These are phyloP conservation scores for Naegleria fowleri DNA, from an alignment of 208 protist species.

Conservation along the genomic window DNA sequence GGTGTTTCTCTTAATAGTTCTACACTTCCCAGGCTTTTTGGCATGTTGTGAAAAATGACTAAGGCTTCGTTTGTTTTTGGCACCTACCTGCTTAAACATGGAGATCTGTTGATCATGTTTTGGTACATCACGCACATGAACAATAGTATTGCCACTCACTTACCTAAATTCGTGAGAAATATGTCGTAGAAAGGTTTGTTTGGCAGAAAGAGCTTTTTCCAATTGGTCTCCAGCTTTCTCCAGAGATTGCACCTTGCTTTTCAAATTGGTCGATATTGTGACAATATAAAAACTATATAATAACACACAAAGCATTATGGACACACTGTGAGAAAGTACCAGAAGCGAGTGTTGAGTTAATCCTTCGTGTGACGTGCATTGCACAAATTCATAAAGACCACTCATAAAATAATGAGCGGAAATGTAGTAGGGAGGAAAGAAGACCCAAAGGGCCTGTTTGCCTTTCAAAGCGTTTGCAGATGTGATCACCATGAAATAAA, in stretches of 20 bases:
- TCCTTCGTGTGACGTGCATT: too few relatives aligned
- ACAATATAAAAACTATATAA: background rate
- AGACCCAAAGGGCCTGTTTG: background rate
- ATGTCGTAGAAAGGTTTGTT: background rate
- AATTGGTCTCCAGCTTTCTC: background rate
- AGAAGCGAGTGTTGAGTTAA: background rate
- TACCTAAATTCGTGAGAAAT: background rate
- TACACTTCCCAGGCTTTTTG: background rate
- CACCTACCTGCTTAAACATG: background rate
- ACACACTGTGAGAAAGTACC: background rate
- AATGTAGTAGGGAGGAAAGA: background rate
- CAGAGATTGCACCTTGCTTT: background rate
- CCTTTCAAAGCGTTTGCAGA: background rate
- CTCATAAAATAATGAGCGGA: background rate
- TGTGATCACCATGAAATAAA: background rate
- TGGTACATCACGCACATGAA: too few relatives aligned
- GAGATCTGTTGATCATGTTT: background rate
- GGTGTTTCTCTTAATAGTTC: background rate
- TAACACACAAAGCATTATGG: background rate
- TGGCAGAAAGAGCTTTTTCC: background rate
- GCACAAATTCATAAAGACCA: too few relatives aligned
- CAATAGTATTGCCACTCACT: too few relatives aligned
- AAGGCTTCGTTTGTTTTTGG: too few relatives aligned
- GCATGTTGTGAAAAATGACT: too few relatives aligned
- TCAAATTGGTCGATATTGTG: background rate